These are phyloP conservation scores for Arabidopsis arenosa DNA, from an alignment of 345 rosid genomes.

Conservation along the genomic window DNA sequence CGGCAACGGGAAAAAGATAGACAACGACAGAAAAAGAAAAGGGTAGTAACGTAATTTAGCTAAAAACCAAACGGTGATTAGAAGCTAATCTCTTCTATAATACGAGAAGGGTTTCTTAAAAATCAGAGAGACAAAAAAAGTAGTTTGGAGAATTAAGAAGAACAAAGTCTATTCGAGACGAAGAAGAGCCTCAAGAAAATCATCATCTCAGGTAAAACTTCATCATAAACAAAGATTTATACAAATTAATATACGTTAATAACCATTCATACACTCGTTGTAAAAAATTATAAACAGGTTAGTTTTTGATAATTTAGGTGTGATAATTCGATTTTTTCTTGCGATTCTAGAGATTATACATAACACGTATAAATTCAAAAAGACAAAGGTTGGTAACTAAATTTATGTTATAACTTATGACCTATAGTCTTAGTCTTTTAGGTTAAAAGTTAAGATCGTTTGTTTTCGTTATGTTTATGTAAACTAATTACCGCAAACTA, in stretches of 20 bases:
- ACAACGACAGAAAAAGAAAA: slow-evolving; percentile 17
- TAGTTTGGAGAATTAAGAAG: slow-evolving; percentile 21
- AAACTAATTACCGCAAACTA: not conserved
- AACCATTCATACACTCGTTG: too few relatives aligned
- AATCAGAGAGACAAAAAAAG: slow-evolving; percentile 21
- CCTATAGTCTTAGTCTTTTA: not conserved
- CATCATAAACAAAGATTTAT: not conserved
- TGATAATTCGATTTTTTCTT: not conserved
- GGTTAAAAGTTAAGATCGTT: slow-evolving; percentile 1
- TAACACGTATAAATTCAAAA: not conserved
- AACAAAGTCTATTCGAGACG: slow-evolving; percentile 14
- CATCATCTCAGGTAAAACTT: slow-evolving; percentile 40
- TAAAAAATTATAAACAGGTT: not conserved
- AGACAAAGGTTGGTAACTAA: not conserved
- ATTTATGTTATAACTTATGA: not conserved
- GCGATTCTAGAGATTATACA: not conserved
- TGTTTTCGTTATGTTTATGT: not conserved
- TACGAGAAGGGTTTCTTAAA: slow-evolving; percentile 18
- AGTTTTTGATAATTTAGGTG: slow-evolving; percentile 3
- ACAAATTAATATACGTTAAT: not conserved
- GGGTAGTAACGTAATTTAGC: slow-evolving; percentile 35
- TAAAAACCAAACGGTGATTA: slow-evolving; percentile 8
- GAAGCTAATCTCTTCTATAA: slow-evolving; percentile 33
- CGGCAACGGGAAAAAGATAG: slow-evolving; percentile 27
- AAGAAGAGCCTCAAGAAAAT: slow-evolving; percentile 15